Evolutionary conservation across 2,329 filamentous ascomycete genomes (phyloP).

Genomic region (Aureobasidium pullulans): DNA sequence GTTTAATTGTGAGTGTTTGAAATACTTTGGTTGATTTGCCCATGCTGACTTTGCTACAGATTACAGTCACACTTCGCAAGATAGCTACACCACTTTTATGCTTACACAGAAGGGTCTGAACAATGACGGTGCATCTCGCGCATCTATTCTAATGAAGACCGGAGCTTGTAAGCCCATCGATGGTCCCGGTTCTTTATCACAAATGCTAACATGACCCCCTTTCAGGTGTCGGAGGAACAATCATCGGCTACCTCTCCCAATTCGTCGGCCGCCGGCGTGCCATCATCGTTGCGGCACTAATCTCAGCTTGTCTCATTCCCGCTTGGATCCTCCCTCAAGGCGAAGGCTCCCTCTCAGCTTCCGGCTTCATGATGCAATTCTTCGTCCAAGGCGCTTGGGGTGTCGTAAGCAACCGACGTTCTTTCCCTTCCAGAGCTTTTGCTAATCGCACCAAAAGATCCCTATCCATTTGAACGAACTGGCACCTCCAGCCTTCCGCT

Average conservation of each 20-base stretch:
- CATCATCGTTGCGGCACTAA: conserved; percentile 54
- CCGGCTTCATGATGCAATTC: conserved; percentile 64
- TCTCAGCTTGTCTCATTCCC: conserved; percentile 57
- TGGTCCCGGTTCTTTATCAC: no score
- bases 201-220: no score
- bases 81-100: conserved; percentile 79
- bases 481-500: conserved; percentile 62
- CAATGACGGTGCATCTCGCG: conserved; percentile 59
- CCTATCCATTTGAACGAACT: conserved; percentile 70
- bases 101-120: conserved; percentile 61
- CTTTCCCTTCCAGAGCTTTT: no score
- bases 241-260: conserved; percentile 68
- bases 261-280: conserved; percentile 65
- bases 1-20: conserved; percentile 28
- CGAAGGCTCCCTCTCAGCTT: conserved; percentile 53
- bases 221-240: conserved; percentile 45
- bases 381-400: conserved; percentile 57
- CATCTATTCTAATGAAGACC: conserved; percentile 73
- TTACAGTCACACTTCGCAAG: conserved; percentile 73
- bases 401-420: background rate
- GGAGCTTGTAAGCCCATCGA: conserved; percentile 49
- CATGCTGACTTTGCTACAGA: conserved; percentile 42
- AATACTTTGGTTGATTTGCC: background rate
- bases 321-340: conserved; percentile 62
- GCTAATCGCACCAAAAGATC: conserved; percentile 37